Evolutionary conservation across 163 green algal species (phyloP).

Genomic region (Prototheca stagnorum): DNA sequence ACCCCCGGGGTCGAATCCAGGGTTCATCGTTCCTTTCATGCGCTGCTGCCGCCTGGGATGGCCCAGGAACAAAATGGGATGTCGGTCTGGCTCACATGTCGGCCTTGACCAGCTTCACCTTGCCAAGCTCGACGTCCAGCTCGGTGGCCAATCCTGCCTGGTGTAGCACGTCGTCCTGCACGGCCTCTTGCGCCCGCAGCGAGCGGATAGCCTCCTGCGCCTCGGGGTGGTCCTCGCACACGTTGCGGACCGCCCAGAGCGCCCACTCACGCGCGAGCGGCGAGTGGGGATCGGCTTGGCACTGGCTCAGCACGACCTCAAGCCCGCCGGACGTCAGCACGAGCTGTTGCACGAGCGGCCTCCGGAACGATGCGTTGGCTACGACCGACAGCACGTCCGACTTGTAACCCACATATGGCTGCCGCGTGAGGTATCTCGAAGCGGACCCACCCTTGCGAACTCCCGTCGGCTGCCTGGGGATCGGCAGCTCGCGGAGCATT

Average conservation of each 20-base stretch:
- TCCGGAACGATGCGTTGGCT: constrained; percentile 29
- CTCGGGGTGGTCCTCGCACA: constrained; percentile 41
- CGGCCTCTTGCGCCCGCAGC: constrained; percentile 5
- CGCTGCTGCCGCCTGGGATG: no score
- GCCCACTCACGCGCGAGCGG: constrained; percentile 62
- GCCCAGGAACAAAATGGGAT: no score
- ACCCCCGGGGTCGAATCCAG: no score
- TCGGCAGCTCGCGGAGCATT: background rate
- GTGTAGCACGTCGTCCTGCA: constrained; percentile 10
- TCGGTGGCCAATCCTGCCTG: constrained; percentile 3
- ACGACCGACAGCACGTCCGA: constrained; percentile 19
- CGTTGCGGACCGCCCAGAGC: constrained; percentile 61
- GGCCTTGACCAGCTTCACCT: no score
- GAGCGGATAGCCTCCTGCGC: constrained; percentile 14
- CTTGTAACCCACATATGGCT: background rate
- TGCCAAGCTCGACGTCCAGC: no score
- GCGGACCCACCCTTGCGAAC: no score
- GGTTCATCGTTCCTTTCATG: no score
- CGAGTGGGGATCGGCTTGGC: constrained; percentile 21
- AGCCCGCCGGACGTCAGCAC: constrained; percentile 25
- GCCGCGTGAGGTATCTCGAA: background rate
- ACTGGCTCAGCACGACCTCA: constrained; percentile 31
- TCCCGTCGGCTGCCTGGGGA: background rate
- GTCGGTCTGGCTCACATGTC: no score
- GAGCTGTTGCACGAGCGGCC: constrained; percentile 21